Evolutionary conservation across 805 yeast species (phyloP).

Genomic region (Candida quercuum): DNA sequence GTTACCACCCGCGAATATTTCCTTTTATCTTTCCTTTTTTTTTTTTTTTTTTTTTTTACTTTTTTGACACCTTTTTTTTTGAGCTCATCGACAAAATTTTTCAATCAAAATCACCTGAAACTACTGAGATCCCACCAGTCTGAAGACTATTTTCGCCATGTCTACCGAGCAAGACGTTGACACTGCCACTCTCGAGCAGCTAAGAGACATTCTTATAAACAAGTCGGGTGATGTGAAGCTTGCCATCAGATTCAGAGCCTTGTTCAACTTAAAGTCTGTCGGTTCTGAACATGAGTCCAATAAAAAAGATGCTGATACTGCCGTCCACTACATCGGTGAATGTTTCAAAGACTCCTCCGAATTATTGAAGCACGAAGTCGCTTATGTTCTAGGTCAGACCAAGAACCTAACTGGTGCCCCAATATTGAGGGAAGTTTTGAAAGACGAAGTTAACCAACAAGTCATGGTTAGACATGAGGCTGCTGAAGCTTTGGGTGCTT

Average conservation of each 20-base stretch:
- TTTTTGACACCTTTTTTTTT: background rate
- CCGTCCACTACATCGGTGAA: constrained; percentile 79
- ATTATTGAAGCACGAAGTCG: constrained; percentile 93
- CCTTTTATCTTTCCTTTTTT: background rate
- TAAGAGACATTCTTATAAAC: constrained; percentile 67
- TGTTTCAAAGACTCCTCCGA: constrained; percentile 80
- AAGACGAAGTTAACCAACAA: constrained; percentile 60
- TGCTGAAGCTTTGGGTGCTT: constrained; percentile 97
- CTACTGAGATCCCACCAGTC: background rate
- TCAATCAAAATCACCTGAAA: background rate
- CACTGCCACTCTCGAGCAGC: constrained; percentile 47
- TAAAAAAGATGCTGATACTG: constrained; percentile 51
- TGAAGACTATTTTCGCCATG: background rate
- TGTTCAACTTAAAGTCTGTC: constrained; percentile 81
- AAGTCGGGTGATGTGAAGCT: constrained; percentile 63
- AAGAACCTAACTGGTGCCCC: constrained; percentile 77
- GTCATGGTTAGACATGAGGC: constrained; percentile 99
- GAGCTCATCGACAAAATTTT: background rate
- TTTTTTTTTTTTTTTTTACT: constrained; percentile 2
- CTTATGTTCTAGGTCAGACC: constrained; percentile 95
- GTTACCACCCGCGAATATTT: too few species aligned
- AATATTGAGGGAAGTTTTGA: constrained; percentile 64
- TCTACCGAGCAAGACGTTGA: constrained; percentile 25
- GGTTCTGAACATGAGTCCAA: constrained; percentile 66
- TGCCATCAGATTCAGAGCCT: constrained; percentile 88